Evolutionary conservation across 169 alveolate species (phyloP).

Genomic region (Cryptosporidium muris): DNA sequence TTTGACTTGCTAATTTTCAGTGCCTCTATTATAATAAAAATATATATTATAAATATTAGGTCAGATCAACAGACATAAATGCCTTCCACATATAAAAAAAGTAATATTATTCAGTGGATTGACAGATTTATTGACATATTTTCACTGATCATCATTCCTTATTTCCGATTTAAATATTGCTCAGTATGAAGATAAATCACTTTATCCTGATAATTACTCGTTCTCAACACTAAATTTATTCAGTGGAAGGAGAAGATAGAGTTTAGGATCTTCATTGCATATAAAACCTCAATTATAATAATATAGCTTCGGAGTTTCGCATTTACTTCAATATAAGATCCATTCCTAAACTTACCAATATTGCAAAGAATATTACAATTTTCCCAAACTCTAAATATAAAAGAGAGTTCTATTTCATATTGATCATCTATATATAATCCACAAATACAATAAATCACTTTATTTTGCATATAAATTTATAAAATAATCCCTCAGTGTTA

Average conservation of each 20-base stretch:
- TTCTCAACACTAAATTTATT: constrained; percentile 28
- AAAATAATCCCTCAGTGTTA: constrained; percentile 68
- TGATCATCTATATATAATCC: no score
- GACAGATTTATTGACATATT: constrained; percentile 33
- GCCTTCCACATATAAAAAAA: constrained; percentile 20
- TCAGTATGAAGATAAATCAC: constrained; percentile 12
- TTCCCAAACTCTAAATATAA: no score
- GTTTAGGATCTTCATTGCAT: constrained; percentile 63
- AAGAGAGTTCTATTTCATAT: no score
- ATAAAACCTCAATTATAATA: no score
- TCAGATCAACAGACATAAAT: constrained; percentile 59
- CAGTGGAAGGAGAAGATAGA: constrained; percentile 73
- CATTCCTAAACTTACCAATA: no score
- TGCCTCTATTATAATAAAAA: background rate
- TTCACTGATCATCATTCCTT: background rate
- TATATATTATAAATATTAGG: constrained; percentile 7
- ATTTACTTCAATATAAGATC: no score
- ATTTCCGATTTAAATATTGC: constrained; percentile 28
- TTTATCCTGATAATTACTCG: constrained; percentile 10
- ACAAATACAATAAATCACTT: no score
- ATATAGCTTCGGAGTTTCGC: no score
- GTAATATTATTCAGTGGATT: constrained; percentile 46
- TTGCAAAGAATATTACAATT: no score
- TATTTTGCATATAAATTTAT: no score
- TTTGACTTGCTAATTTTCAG: background rate